Evolutionary conservation across 495 filamentous ascomycete species (phyloP).

Genomic region (Penicillium nucicola): DNA sequence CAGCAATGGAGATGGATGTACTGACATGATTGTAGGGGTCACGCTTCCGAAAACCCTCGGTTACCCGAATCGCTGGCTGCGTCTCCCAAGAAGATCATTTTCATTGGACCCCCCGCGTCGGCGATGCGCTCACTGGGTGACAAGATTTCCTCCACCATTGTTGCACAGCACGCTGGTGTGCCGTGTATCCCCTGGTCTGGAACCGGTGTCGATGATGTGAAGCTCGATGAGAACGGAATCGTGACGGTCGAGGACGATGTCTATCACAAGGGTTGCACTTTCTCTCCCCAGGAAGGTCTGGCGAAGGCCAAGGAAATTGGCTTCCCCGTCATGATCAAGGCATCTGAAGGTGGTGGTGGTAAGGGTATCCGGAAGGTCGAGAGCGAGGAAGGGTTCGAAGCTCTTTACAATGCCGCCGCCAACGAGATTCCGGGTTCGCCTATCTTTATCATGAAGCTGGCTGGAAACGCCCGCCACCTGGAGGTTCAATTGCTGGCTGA

Average conservation of each 20-base stretch:
- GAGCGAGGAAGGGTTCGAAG: conserved; percentile 75
- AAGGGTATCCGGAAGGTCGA: conserved; percentile 99
- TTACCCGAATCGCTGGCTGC: conserved; percentile 93
- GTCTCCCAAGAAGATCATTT: conserved; percentile 96
- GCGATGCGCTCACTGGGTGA: conserved; percentile 99
- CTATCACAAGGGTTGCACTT: conserved; percentile 89
- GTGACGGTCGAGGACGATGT: conserved; percentile 86
- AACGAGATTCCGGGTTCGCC: conserved; percentile 98
- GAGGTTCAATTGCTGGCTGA: conserved; percentile 97
- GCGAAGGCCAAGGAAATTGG: conserved; percentile 85
- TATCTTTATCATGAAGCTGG: conserved; percentile 99
- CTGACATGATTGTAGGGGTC: conserved; percentile 61
- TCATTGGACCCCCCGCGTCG: conserved; percentile 96
- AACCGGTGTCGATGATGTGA: conserved; percentile 80
- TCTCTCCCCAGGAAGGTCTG: conserved; percentile 83
- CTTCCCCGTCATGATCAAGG: conserved; percentile 99
- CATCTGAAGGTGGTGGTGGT: conserved; percentile 98
- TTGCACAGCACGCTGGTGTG: conserved; percentile 94
- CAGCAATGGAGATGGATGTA: no score
- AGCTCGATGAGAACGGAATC: conserved; percentile 75
- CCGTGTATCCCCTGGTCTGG: conserved; percentile 99
- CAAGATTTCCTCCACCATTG: conserved; percentile 99
- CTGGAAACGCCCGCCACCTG: conserved; percentile 92
- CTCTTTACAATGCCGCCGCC: conserved; percentile 89
- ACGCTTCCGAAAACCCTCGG: conserved; percentile 98